A percentile compares a stretch with the other conserved stretches of the same genome.
phyloP scores from a whole-genome alignment of 371 early-diverging fungal species.

The Choanephora cucurbitarum region DNA sequence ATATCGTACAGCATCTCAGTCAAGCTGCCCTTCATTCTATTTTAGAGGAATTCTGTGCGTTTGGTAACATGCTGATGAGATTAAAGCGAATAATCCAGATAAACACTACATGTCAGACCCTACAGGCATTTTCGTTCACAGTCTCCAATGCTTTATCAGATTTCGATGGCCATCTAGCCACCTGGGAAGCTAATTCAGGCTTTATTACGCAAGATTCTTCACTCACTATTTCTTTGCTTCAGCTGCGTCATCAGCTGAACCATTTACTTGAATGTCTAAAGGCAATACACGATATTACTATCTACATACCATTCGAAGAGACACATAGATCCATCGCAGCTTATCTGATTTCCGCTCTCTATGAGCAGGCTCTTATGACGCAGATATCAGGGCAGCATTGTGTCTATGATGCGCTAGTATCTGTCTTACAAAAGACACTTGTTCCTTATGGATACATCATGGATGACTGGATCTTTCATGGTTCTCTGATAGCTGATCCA shows the following conservation, averaged over 20 bases:
- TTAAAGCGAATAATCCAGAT: constrained; percentile 14
- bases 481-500: constrained; percentile 29
- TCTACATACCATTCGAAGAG: constrained; percentile 11
- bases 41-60: constrained; percentile 26
- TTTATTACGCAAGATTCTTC: constrained; percentile 13
- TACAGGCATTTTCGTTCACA: constrained; percentile 38
- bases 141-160: constrained; percentile 21
- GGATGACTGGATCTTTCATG: constrained; percentile 47
- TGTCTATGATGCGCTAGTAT: constrained; percentile 18
- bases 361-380: constrained; percentile 20
- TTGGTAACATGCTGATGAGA: constrained; percentile 30
- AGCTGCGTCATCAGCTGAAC: constrained; percentile 11
- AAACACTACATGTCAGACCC: constrained; percentile 26
- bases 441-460: constrained; percentile 35
- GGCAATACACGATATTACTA: constrained; percentile 14
- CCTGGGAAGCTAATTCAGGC: constrained; percentile 20
- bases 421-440: constrained; percentile 25
- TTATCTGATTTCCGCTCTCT: constrained; percentile 26
- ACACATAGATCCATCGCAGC: constrained; percentile 10
- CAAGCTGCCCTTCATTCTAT: constrained; percentile 16
- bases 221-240: constrained; percentile 21
- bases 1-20: constrained; percentile 23
- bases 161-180: constrained; percentile 32
- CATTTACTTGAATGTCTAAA: constrained; percentile 14
- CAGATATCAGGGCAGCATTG: constrained; percentile 23